Base-by-base conservation (phyloP, 257 asterid species). In the Perilla frutescens region DNA sequence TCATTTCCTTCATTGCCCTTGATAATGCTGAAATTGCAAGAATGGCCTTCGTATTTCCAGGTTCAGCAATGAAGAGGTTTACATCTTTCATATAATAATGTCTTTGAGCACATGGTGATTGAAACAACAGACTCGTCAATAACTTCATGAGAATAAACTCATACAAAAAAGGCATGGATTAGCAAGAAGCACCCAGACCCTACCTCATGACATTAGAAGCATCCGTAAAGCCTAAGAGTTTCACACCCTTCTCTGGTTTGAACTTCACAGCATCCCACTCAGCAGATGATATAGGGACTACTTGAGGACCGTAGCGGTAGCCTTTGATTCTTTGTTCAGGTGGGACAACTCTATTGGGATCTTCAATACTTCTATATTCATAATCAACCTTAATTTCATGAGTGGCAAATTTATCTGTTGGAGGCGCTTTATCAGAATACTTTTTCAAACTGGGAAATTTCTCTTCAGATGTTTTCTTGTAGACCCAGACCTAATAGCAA, bases 311-410 rank as follows among this genome's bases (percentile, higher is more conserved):
- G 72, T 95, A 91, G 29, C 87, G 90, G 75, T 82, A 94, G 65
- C 96, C 98, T 81, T 87, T 94, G 69, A 94, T 94, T 89, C 99
- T 90, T 79, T 94, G 93, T 77, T 94, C 98, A 29, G 99, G 99
- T 31, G 99, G 98, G 55, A 94, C 96, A 75, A 78, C 87, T 90
- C 84, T 90, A 50, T 58, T 77, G 55, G 92, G 83, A 69, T 90
- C 91, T 70, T 83, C 85, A 75, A 74, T 13, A 75, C 87, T 81
- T 82, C 74, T 87, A 78, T 94, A 89, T 71, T 94, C 99, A 61
- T 80, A 87, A 67, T 88, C 97, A 71, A 90, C 84, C 89, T 91
- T 94, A 66, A 90, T 80, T 82, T 94, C 98, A 78, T 90, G 99
- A 29, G 90, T 88, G 47, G 98, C 99, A 82, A 85, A 91, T 78